Conservation (phyloP, 2,329 filamentous ascomycete genomes). For the Sclerotinia spermophila region DNA sequence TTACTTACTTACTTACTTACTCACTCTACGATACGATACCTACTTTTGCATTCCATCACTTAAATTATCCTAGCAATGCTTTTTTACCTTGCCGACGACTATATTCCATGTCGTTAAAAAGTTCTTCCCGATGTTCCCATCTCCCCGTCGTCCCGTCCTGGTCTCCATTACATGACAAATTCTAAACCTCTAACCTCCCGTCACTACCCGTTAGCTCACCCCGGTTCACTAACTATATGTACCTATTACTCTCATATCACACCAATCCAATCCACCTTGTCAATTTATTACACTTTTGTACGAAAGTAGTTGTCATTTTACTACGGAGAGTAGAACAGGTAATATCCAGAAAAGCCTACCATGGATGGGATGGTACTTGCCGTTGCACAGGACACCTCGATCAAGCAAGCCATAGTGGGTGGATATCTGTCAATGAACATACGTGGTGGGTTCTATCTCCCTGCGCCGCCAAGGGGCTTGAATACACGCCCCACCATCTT, state of each 20-base stretch:
- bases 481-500: slow-evolving; percentile 16
- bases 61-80: slow-evolving; percentile 5
- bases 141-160: slow-evolving; percentile 1
- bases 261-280: slow-evolving; percentile 2
- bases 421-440: slow-evolving; percentile 2
- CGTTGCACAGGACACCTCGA: background rate
- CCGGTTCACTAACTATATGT: background rate
- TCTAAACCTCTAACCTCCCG: background rate
- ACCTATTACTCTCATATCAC: background rate
- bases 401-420: slow-evolving; percentile 4
- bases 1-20: background rate
- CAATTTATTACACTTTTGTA: background rate
- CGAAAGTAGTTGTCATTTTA: background rate
- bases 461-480: slow-evolving; percentile 13
- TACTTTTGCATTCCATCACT: background rate
- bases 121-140: slow-evolving; percentile 2
- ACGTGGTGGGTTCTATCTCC: background rate
- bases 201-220: background rate
- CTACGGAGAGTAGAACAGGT: too few relatives aligned
- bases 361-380: slow-evolving; percentile 2
- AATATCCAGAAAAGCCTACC: background rate
- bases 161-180: background rate
- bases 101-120: slow-evolving; percentile 7
- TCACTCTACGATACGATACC: too few relatives aligned
- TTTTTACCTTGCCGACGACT: too few relatives aligned